Base-by-base conservation (phyloP, 768 basidiomycete genomes). In the Suillus luteus region DNA sequence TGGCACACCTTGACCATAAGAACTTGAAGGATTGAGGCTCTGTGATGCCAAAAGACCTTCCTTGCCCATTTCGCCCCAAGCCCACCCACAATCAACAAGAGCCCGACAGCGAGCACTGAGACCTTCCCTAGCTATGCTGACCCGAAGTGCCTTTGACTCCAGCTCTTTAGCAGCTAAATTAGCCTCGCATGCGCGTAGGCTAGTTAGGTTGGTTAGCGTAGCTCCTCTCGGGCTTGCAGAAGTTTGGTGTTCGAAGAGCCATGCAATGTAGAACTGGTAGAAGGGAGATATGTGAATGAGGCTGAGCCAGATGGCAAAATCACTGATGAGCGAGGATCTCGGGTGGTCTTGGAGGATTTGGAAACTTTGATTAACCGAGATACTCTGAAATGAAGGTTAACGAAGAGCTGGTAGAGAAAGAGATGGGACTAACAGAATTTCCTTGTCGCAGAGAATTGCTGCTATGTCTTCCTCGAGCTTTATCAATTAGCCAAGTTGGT, bases 281-380 rank as follows among this genome's bases (percentile, higher is more conserved):
- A n/a, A n/a, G n/a, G n/a, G n/a, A n/a, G n/a, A n/a, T n/a, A n/a
- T n/a, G 83, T 70, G 14, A 81, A 77, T 4, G 83, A 82, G 11
- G 81, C 76, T 0, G 86, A 83, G 5, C 74, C 72, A 27, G 78
- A 69, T 1, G 72, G 61, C 11, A 68, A 62, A 60, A 67, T 17
- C 37, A 66, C 15, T 19, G 76, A 81, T 62, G 58, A 83, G 38
- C 41, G 79, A 51, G 66, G 70, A 60, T 77, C 84, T 70, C 76
- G 79, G 2, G 73, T 68, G 14, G 76, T 76, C 68, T 82, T 83
- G 57, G 76, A 72, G 2, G 80, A 77, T 67, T 89, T 91, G 33
- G 91, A 91, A 2, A 85, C 86, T 69, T 93, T 93, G 69, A 93
- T 86, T 58, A 93, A 82, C 10, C 91, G 84, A 1, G 88, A 91